Base-by-base conservation (phyloP, 1,284 basidiomycete genomes). In the Amylostereum chailletii region DNA sequence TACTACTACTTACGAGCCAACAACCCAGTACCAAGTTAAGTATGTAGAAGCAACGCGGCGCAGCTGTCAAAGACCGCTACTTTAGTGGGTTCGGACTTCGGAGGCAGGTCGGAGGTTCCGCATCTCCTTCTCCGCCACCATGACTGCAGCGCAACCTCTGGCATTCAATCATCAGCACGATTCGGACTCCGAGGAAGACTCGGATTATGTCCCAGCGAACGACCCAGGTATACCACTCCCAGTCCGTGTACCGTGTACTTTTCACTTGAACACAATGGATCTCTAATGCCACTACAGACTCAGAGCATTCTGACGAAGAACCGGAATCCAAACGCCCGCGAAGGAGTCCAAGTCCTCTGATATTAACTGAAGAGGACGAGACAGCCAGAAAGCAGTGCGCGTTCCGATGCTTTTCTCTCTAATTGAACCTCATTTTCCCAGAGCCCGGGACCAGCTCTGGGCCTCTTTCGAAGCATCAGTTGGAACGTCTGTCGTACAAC, bases 181-280 rank as follows among this genome's bases (percentile, higher is more conserved):
- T 50, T 74, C 75, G 2, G 83, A 85, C 59, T 81, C 79, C 36
- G 83, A 83, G 56, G 75, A 80, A 55, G 84, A 86, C 54, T 63
- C 65, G 7, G 83, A 86, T 59, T 87, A 83, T 51, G 68, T 80
- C n/a, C 84, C 82, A 26, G 69, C 71, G 11, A 62, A 60, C 29
- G 64, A 71, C 26, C 61, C 62, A 55, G 70, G 72, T 76, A 69
- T 26, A 67, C 63, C 10, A 68, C 69, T 5, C 44, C 66, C 42
- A 43, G 42, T 43, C 27, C 42, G 42, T 43, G 6, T 31, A 43
- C 29, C 39, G n/a, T 27, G 27, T 9, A 10, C 32, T 7, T 27
- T 7, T 31, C 27, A 7, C 19, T 7, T 31, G 7, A 19, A 19
- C 42, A 10, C 6, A 26, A 31, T 43, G 10, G 30, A 19, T 19